phyloP scores from a whole-genome alignment of 345 rosid genomes.

The Erodium maritimum region DNA sequence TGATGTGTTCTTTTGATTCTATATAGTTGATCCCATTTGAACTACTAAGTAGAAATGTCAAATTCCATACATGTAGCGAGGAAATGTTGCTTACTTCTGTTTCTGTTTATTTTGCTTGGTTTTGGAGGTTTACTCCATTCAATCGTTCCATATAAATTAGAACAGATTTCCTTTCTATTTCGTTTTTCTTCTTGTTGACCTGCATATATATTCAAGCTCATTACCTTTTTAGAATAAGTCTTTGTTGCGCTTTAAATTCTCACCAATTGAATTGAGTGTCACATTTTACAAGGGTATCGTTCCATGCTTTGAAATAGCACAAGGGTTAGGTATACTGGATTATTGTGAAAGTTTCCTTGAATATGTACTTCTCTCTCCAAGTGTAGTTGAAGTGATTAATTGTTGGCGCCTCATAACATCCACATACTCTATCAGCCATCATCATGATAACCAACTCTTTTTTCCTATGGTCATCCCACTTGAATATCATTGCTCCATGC shows the following conservation, averaged over 20 bases:
- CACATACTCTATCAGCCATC: not conserved
- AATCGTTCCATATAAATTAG: not conserved
- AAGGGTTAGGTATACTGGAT: not conserved
- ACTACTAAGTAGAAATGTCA: not conserved
- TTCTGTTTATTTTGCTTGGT: not conserved
- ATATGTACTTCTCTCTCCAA: too few relatives aligned
- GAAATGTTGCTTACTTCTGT: not conserved
- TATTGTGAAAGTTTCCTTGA: not conserved
- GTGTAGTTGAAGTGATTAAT: not conserved
- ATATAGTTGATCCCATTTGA: not conserved
- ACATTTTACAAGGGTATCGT: not conserved
- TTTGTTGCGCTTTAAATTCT: too few relatives aligned
- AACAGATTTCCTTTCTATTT: not conserved
- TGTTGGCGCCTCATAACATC: not conserved
- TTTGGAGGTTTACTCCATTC: not conserved
- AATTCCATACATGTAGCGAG: not conserved
- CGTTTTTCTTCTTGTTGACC: not conserved
- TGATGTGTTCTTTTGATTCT: not conserved
- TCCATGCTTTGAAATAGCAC: not conserved
- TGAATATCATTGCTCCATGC: not conserved
- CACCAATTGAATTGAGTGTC: not conserved
- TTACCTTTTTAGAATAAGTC: not conserved
- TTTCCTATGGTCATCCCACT: not conserved
- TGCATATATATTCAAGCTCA: not conserved
- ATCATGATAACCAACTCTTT: not conserved